Base-by-base conservation (phyloP, 768 basidiomycete genomes). In the Sistotremastrum niveocremeum region DNA sequence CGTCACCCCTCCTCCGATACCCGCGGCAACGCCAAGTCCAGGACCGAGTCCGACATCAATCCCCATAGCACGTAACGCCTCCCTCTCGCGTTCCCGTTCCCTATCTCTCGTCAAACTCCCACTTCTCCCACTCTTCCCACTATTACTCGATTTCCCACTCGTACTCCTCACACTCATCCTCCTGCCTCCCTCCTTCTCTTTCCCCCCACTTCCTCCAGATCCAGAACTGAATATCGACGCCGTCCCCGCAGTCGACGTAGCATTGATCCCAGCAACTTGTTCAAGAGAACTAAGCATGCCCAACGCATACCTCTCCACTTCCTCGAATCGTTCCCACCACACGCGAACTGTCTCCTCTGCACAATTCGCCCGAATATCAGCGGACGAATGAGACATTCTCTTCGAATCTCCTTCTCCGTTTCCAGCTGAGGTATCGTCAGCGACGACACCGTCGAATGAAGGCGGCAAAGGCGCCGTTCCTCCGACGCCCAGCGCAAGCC, bases 401-500 rank as follows among this genome's bases (percentile, higher is more conserved):
- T 43, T 34, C 7, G 42, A 7, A 7, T 6, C 12, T 44, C 37
- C 43, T 35, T 20, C 35, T 31, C 34, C 48, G 6, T 34, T 37
- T 8, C 77, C 79, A 1, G 72, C 77, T 50, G 79, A 79, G 53
- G 58, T 57, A 49, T 66, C 66, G 42, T 58, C 60, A 34, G 60
- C 62, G 9, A 60, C 58, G 44, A 42, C 62, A 64, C 72, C 60
- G 32, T 37, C 31, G 43, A 34, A 11, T 37, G 8, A 34, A 34
- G 34, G 7, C 31, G 10, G 9, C 32, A 9, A 31, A 10, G 42
- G 42, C 36, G 9, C 50, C 63, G 82, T 79, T 2, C 78, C 79
- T 12, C 83, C 82, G 4, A 81, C 76, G 7, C 72, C 65, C n/a
- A 84, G 62, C 57, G 81, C 83, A 49, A 87, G 82, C 86, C 86